These are phyloP conservation scores for Pythium sp. DNA, from an alignment of 352 stramenopile genomes.

Conservation along the genomic window DNA sequence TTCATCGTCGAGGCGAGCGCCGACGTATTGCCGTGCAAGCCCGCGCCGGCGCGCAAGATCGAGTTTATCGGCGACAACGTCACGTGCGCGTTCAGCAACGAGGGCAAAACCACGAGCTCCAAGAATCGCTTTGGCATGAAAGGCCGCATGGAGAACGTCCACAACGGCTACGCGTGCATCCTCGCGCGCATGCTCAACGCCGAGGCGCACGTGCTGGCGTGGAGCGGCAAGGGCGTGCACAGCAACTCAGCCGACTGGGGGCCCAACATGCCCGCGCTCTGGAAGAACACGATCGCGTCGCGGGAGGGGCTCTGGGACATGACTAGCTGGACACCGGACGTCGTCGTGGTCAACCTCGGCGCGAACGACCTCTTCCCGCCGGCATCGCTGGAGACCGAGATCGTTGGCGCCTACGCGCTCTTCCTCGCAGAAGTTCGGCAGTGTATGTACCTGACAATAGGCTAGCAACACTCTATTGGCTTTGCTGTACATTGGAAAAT, in stretches of 20 bases:
- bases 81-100: constrained; percentile 84
- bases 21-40: constrained; percentile 51
- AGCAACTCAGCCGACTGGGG: constrained; percentile 85
- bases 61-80: constrained; percentile 85
- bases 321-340: constrained; percentile 68
- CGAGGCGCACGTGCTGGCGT: constrained; percentile 81
- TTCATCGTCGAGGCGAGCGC: constrained; percentile 77
- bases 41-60: constrained; percentile 49
- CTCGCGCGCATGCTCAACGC: constrained; percentile 82
- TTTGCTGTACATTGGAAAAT: background rate
- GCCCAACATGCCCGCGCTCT: constrained; percentile 73
- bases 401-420: constrained; percentile 70
- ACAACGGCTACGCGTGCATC: constrained; percentile 85
- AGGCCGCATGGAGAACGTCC: constrained; percentile 85
- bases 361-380: constrained; percentile 82
- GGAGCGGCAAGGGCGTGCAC: constrained; percentile 85
- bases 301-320: constrained; percentile 70
- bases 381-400: constrained; percentile 79
- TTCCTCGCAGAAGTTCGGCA: constrained; percentile 75
- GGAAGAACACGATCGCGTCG: constrained; percentile 85
- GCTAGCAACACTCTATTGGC: background rate
- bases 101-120: constrained; percentile 65
- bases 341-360: constrained; percentile 85
- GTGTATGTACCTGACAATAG: constrained; percentile 37
- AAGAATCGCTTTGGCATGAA: constrained; percentile 83